A percentile compares a stretch with the other conserved stretches of the same genome.
Conservation (phyloP, 306 rosid genomes). For the Casuarina cunninghamiana region DNA sequence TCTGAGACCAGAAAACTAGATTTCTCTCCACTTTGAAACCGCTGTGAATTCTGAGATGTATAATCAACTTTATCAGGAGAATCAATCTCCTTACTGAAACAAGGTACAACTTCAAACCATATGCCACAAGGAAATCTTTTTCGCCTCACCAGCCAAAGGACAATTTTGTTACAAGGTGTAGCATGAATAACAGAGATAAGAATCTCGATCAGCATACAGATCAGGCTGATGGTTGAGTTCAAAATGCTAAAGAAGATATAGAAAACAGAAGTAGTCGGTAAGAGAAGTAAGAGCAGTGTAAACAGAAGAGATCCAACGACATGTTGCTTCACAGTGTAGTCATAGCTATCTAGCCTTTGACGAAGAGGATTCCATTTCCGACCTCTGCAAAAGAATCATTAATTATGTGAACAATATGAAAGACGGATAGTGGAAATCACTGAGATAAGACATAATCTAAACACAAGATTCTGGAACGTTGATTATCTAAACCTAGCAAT, state of each 20-base stretch:
- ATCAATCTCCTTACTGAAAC: conserved; percentile 36
- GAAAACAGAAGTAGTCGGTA: conserved; percentile 91
- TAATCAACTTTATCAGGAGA: conserved; percentile 32
- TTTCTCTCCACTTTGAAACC: conserved; percentile 31
- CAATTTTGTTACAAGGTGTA: conserved; percentile 73
- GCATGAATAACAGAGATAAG: conserved; percentile 75
- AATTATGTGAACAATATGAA: conserved; percentile 25
- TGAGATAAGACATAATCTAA: neutral
- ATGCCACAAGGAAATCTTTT: conserved; percentile 84
- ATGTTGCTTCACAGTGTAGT: conserved; percentile 89
- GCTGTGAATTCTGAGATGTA: conserved; percentile 35
- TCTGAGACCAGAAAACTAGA: conserved; percentile 62
- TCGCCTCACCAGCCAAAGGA: conserved; percentile 67
- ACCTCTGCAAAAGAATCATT: conserved; percentile 64
- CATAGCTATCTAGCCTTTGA: conserved; percentile 86
- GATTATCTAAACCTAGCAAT: neutral
- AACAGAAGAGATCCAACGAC: conserved; percentile 86
- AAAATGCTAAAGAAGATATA: conserved; percentile 80
- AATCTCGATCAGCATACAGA: conserved; percentile 62
- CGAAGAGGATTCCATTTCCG: conserved; percentile 97
- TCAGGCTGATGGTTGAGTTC: conserved; percentile 62
- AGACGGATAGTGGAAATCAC: neutral
- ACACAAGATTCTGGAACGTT: neutral
- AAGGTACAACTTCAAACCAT: conserved; percentile 73
- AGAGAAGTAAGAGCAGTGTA: conserved; percentile 74